Base-by-base conservation (phyloP, 176 grass and related monocot genomes). In the Rhynchospora breviuscula region DNA sequence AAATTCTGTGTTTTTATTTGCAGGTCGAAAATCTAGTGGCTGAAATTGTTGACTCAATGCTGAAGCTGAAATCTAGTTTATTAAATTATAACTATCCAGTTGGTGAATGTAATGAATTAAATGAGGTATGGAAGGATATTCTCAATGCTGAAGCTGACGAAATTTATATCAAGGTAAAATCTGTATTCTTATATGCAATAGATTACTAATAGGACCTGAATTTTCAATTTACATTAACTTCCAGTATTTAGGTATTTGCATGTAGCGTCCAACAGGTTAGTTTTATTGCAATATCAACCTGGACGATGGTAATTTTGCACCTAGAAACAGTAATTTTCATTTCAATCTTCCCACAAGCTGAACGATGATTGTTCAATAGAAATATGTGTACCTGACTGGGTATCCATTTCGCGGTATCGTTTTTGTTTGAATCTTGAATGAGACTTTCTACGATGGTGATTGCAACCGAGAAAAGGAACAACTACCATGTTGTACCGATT, bases 161-260 rank as follows among this genome's bases (percentile, higher is more conserved):
- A 80, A 99, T 99, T 80, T 99, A 98, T 83, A 85, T 98, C 33
- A 99, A 99, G 96, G 96, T 86, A 87, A n/a, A n/a, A n/a, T n/a
- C n/a, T n/a, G n/a, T n/a, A n/a, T n/a, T n/a, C n/a, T n/a, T n/a
- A n/a, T n/a, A n/a, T n/a, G n/a, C n/a, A n/a, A n/a, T n/a, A n/a
- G n/a, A n/a, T n/a, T n/a, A n/a, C n/a, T n/a, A n/a, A n/a, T n/a
- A n/a, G n/a, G n/a, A n/a, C n/a, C n/a, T n/a, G n/a, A n/a, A n/a
- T n/a, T n/a, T n/a, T n/a, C n/a, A n/a, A n/a, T n/a, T n/a, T n/a
- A n/a, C n/a, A n/a, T n/a, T n/a, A n/a, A n/a, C n/a, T 60, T 7
- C 58, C 17, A 19, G 17, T n/a, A n/a, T 60, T 19, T 60, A 19
- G 15, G 58, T 21, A 60, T 60, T 18, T 60, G 58, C 58, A 60